A percentile compares a stretch with the other conserved stretches of the same genome.
phyloP scores from a whole-genome alignment of 345 rosid species.

The Diplotaxis tenuifolia region DNA sequence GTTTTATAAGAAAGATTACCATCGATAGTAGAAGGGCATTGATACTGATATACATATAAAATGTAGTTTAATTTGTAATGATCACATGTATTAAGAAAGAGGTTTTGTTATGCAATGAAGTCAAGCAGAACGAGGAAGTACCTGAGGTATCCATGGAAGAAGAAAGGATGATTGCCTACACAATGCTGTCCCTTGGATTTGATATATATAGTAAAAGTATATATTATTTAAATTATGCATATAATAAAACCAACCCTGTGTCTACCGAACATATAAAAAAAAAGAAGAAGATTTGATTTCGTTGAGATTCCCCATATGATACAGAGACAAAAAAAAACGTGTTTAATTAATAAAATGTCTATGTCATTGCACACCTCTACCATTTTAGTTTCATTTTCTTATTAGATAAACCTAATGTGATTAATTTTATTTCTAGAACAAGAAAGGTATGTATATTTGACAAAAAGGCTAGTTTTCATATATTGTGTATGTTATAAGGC shows the following conservation, averaged over 20 bases:
- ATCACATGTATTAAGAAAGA: not conserved
- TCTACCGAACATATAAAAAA: not conserved
- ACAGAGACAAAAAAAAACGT: not conserved
- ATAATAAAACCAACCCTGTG: not conserved
- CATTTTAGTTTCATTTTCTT: not conserved
- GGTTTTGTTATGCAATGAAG: not conserved
- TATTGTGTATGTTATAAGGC: no score
- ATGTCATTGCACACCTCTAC: not conserved
- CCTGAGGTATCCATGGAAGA: conserved; percentile 22
- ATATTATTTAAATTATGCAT: not conserved
- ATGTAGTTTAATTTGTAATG: not conserved
- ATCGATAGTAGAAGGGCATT: not conserved
- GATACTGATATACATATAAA: not conserved
- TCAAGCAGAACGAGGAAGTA: conserved; percentile 6
- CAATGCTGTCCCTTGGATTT: not conserved
- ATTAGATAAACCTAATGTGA: no score
- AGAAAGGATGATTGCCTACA: not conserved
- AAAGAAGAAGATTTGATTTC: not conserved
- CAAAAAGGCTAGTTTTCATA: no score
- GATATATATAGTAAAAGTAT: not conserved
- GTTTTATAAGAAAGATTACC: not conserved
- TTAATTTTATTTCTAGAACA: no score
- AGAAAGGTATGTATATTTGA: no score
- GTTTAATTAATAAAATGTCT: not conserved
- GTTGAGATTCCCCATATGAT: not conserved